Evolutionary conservation across 345 rosid species (phyloP).

Genomic region (Microthlaspi erraticum): DNA sequence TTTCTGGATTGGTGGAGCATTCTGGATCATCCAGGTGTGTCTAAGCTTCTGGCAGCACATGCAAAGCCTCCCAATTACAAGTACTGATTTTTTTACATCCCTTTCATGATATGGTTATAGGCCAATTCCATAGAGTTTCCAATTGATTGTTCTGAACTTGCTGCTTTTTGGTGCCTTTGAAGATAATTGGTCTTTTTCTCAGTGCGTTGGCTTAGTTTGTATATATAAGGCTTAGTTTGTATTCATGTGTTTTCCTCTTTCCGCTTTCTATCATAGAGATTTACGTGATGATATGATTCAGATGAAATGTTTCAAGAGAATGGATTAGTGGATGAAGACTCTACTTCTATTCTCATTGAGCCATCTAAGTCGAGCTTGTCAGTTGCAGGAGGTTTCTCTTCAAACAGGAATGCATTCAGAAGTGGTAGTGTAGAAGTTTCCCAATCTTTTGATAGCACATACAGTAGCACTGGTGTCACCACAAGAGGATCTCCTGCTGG

Average conservation of each 20-base stretch:
- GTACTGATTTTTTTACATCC: too few species aligned
- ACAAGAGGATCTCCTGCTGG: constrained; percentile 91
- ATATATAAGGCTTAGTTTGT: too few species aligned
- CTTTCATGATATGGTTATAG: too few species aligned
- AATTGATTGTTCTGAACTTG: too few species aligned
- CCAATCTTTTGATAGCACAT: constrained; percentile 63
- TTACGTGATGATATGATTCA: constrained; percentile 26
- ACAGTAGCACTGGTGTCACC: constrained; percentile 73
- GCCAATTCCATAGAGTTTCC: too few species aligned
- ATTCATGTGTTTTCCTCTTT: too few species aligned
- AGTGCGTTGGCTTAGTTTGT: too few species aligned
- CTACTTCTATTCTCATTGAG: constrained; percentile 73
- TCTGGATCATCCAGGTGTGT: constrained; percentile 74
- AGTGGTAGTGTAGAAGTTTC: constrained; percentile 60
- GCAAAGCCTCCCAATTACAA: constrained; percentile 90
- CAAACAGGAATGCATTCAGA: constrained; percentile 69
- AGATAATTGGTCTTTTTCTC: constrained; percentile 51
- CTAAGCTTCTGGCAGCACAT: constrained; percentile 77
- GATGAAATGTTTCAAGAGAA: constrained; percentile 54
- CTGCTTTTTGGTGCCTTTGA: too few species aligned
- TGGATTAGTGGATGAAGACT: constrained; percentile 70
- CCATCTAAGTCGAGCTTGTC: constrained; percentile 81
- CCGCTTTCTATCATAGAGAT: not conserved
- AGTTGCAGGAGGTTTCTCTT: constrained; percentile 86
- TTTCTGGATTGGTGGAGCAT: constrained; percentile 46